phyloP scores from a whole-genome alignment of 148 eudicot genomes.

The Rhododendron williamsianum region DNA sequence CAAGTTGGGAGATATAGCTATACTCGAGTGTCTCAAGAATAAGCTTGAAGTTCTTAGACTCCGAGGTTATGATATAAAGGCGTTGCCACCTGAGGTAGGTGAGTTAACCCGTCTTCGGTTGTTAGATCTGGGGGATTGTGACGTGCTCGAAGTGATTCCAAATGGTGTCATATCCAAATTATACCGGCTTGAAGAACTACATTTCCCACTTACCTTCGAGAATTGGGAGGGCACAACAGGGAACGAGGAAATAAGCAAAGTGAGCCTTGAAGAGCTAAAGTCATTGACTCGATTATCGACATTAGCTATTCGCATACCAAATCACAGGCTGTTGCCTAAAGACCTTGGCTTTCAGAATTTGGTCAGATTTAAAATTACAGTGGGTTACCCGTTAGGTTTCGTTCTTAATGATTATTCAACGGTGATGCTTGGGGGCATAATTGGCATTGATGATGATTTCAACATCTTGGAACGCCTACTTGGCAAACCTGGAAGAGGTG shows the following conservation, averaged over 20 bases:
- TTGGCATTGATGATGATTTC: too few species aligned
- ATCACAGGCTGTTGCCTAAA: neutral
- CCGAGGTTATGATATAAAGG: neutral
- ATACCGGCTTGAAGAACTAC: neutral
- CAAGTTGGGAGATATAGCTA: neutral
- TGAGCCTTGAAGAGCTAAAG: neutral
- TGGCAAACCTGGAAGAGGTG: neutral
- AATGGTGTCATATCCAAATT: neutral
- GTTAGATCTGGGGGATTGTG: neutral
- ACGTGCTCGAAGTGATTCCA: neutral
- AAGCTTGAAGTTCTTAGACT: neutral
- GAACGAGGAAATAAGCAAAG: neutral
- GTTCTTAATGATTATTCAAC: too few species aligned
- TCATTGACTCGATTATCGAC: neutral
- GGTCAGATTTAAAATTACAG: neutral
- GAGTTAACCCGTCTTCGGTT: neutral
- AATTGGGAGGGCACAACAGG: neutral
- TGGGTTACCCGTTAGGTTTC: neutral
- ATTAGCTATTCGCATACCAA: neutral
- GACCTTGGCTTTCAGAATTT: neutral
- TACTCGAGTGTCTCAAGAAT: neutral
- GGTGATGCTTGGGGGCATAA: too few species aligned
- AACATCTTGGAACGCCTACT: neutral
- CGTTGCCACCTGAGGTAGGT: neutral
- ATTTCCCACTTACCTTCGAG: fast-evolving